Evolutionary conservation across 1,139 yeast species (phyloP).

Genomic region (Meyerozyma carpophila): DNA sequence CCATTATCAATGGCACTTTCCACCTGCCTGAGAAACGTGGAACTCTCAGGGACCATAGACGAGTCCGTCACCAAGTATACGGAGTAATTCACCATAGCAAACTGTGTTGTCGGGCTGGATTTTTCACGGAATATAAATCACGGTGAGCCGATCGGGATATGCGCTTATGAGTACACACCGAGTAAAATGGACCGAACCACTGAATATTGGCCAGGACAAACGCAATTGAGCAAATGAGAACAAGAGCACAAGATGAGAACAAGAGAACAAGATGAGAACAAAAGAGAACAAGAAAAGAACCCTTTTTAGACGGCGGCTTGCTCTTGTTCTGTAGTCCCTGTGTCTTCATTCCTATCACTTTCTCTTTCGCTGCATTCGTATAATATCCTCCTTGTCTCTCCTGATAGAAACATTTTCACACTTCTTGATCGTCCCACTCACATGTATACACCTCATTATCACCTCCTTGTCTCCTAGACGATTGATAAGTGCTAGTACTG

Average conservation of each 20-base stretch:
- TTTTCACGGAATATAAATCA: neutral
- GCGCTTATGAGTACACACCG: neutral
- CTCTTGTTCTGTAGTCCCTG: neutral
- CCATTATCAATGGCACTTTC: constrained; percentile 62
- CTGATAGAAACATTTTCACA: constrained; percentile 64
- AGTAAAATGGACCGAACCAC: neutral
- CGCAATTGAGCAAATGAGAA: too few relatives aligned
- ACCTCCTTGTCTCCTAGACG: constrained; percentile 48
- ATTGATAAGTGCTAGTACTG: constrained; percentile 63
- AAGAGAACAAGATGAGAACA: too few relatives aligned
- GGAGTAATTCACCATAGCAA: constrained; percentile 45
- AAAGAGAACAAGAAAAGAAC: too few relatives aligned
- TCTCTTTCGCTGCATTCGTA: neutral
- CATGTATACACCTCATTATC: constrained; percentile 58
- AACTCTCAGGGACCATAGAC: constrained; percentile 62
- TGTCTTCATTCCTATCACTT: neutral
- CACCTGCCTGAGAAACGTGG: constrained; percentile 57
- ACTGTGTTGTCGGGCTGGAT: neutral
- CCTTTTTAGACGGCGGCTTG: too few relatives aligned
- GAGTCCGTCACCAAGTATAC: constrained; percentile 81
- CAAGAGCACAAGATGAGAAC: too few relatives aligned
- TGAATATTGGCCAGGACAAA: too few relatives aligned
- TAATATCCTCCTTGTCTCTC: constrained; percentile 24
- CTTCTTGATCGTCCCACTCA: constrained; percentile 86
- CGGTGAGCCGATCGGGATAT: neutral